Percentiles rank a stretch among this genome's conserved stretches.
These are phyloP conservation scores for Hypseocharis bilobata DNA, from an alignment of 441 rosid genomes.

Conservation along the genomic window DNA sequence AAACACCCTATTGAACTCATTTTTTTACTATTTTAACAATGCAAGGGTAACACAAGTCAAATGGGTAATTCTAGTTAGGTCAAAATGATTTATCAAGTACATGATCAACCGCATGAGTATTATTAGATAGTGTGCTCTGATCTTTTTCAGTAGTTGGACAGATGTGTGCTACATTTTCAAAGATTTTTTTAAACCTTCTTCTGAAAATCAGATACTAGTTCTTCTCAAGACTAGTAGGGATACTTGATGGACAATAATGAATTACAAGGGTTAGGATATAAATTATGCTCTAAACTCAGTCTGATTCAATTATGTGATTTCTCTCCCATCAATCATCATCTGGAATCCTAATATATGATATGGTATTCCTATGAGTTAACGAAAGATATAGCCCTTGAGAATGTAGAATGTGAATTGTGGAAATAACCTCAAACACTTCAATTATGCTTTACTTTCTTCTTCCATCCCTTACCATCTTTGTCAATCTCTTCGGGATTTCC, in stretches of 20 bases:
- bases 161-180: neutral
- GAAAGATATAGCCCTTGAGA: neutral
- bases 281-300: neutral
- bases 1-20: neutral
- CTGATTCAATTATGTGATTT: too few species aligned
- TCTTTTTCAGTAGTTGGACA: neutral
- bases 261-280: neutral
- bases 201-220: neutral
- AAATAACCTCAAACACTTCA: too few species aligned
- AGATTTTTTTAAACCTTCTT: neutral
- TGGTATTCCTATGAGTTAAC: neutral
- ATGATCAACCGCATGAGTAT: neutral
- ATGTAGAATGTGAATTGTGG: neutral
- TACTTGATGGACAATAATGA: neutral
- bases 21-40: neutral
- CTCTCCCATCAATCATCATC: too few species aligned
- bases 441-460: neutral
- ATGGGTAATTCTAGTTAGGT: neutral
- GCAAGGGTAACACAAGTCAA: neutral
- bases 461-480: too few species aligned
- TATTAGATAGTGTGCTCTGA: neutral
- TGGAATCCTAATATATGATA: neutral
- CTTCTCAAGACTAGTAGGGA: neutral
- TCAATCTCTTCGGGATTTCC: too few species aligned
- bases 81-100: neutral